These are phyloP conservation scores for Syzygium malaccense DNA, from an alignment of 441 rosid genomes.

Conservation along the genomic window DNA sequence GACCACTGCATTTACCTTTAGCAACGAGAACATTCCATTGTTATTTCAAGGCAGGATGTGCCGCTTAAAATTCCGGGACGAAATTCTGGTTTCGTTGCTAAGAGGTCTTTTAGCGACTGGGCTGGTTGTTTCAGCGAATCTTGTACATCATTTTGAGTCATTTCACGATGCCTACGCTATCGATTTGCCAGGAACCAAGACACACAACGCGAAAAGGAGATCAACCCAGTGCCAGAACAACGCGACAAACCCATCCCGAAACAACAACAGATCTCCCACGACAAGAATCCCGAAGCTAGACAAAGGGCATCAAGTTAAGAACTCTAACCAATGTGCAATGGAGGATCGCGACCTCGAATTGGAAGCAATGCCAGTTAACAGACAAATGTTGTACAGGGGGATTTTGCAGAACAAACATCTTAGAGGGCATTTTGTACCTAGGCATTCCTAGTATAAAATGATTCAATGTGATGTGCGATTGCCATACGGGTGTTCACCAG, in stretches of 20 bases:
- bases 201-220: background rate
- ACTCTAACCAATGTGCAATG: background rate
- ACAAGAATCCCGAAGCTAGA: background rate
- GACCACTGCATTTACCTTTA: background rate
- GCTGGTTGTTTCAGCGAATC: background rate
- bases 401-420: background rate
- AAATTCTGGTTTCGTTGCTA: background rate
- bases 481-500: background rate
- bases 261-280: background rate
- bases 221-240: background rate
- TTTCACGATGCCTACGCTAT: background rate
- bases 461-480: background rate
- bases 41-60: background rate
- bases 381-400: constrained; percentile 3
- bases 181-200: background rate
- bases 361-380: background rate
- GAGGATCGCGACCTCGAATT: background rate
- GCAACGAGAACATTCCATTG: background rate
- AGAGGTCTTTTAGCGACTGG: background rate
- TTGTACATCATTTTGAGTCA: background rate
- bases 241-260: background rate
- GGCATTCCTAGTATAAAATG: background rate
- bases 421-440: background rate
- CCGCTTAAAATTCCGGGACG: background rate
- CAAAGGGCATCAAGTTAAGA: background rate